Conservation (phyloP, 305 asterid species). For the Rubia peregrina region DNA sequence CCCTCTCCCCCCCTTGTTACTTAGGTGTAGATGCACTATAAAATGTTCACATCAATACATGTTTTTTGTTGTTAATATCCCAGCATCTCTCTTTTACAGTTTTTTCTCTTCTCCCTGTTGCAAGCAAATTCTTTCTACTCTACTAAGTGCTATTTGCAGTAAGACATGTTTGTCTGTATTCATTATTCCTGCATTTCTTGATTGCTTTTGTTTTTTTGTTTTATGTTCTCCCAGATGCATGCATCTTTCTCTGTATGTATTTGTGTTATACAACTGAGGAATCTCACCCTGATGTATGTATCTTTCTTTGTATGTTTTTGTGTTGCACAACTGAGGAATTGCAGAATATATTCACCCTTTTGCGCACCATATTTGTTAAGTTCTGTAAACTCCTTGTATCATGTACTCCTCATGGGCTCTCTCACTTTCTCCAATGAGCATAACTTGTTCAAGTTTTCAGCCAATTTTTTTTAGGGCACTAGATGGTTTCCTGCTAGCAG, state of each 20-base stretch:
- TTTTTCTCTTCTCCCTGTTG: not conserved
- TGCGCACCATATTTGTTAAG: not conserved
- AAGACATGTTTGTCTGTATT: not conserved
- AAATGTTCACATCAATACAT: not conserved
- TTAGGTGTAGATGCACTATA: not conserved
- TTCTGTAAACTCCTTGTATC: not conserved
- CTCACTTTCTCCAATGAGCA: not conserved
- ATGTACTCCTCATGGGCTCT: not conserved
- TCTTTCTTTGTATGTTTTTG: not conserved
- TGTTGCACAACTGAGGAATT: not conserved
- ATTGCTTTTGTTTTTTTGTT: not conserved
- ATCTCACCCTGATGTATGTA: not conserved
- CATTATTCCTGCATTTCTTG: not conserved
- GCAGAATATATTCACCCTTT: not conserved
- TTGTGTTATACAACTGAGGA: not conserved
- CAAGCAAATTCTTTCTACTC: not conserved
- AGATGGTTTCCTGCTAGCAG: not conserved
- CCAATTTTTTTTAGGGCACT: not conserved
- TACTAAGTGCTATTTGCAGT: not conserved
- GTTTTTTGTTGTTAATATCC: not conserved
- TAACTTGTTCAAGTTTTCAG: not conserved
- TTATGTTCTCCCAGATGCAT: not conserved
- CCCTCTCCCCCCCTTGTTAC: no score
- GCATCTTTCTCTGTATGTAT: not conserved
- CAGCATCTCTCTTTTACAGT: not conserved